Evolutionary conservation across 2,329 filamentous ascomycete genomes (phyloP).

Genomic region (Fusarium drepaniforme): DNA sequence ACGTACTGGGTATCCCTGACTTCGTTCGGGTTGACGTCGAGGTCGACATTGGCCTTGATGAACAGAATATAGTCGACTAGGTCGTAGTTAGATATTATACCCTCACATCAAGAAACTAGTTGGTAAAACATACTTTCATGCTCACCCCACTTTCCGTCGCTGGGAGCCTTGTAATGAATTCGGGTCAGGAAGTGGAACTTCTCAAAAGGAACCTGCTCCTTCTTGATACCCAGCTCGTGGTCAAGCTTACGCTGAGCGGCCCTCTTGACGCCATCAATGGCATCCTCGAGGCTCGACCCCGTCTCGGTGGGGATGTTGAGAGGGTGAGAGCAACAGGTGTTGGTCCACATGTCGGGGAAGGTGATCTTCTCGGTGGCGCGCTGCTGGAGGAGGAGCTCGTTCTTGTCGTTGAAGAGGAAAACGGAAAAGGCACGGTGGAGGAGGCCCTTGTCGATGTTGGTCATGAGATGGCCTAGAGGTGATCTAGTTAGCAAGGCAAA

Average conservation of each 20-base stretch:
- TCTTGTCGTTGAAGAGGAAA: constrained; percentile 96
- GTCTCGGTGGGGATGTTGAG: constrained; percentile 93
- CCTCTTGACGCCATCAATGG: constrained; percentile 87
- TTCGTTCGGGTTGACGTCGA: constrained; percentile 88
- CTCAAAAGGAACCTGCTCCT: constrained; percentile 88
- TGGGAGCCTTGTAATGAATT: constrained; percentile 98
- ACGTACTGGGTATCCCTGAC: constrained; percentile 89
- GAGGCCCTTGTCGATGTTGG: constrained; percentile 96
- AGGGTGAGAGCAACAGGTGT: constrained; percentile 99
- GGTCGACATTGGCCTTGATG: constrained; percentile 92
- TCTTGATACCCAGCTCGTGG: constrained; percentile 93
- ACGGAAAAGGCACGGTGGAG: constrained; percentile 98
- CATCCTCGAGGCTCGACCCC: constrained; percentile 82
- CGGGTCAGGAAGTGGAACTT: constrained; percentile 94
- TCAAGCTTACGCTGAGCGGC: constrained; percentile 94
- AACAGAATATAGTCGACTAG: constrained; percentile 98
- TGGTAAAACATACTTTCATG: constrained; percentile 84
- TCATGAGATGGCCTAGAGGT: constrained; percentile 90
- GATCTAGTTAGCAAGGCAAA: constrained; percentile 25
- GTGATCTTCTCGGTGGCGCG: constrained; percentile 97
- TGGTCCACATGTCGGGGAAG: constrained; percentile 99
- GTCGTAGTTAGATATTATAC: constrained; percentile 24
- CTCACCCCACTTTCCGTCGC: constrained; percentile 98
- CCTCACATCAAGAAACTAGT: not conserved
- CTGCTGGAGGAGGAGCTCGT: constrained; percentile 94